A percentile compares a stretch with the other conserved stretches of the same genome.
Conservation (phyloP, 2,329 filamentous ascomycete genomes). For the Eurotiales sp. region DNA sequence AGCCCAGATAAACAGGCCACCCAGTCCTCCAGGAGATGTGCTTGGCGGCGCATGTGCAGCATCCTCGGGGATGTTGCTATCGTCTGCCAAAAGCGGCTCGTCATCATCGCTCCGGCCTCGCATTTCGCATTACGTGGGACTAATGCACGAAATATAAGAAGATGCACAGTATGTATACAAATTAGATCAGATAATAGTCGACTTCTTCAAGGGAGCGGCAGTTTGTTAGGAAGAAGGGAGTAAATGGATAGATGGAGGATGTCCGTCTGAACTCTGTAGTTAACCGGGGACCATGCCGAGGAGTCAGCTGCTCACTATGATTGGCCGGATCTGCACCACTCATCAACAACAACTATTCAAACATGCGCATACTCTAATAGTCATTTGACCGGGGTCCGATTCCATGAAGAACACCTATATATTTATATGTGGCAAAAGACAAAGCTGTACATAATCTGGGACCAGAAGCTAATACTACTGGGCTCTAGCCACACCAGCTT, state of each 20-base stretch:
- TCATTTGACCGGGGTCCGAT: no score
- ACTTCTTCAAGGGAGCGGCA: background rate
- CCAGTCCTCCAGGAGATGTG: constrained; percentile 19
- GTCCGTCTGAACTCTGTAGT: no score
- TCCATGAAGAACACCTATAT: background rate
- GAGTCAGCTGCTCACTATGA: no score
- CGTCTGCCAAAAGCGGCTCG: constrained; percentile 12
- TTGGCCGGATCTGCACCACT: no score
- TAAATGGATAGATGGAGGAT: background rate
- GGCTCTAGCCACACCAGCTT: constrained; percentile 66
- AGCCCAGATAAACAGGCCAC: constrained; percentile 50
- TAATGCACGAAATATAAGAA: background rate
- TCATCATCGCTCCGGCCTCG: constrained; percentile 4
- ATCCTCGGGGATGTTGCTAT: background rate
- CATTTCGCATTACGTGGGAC: background rate
- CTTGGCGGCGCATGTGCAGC: background rate
- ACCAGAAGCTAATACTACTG: constrained; percentile 24
- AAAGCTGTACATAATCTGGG: background rate
- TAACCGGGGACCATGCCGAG: no score
- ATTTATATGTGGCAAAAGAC: background rate
- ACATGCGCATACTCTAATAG: no score
- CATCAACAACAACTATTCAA: background rate
- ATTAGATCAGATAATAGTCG: background rate
- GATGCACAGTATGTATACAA: background rate
- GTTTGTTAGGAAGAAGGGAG: background rate